A percentile compares a stretch with the other conserved stretches of the same genome.
Evolutionary conservation across 2,329 filamentous ascomycete species (phyloP).

Genomic region (Aureobasidium namibiae): DNA sequence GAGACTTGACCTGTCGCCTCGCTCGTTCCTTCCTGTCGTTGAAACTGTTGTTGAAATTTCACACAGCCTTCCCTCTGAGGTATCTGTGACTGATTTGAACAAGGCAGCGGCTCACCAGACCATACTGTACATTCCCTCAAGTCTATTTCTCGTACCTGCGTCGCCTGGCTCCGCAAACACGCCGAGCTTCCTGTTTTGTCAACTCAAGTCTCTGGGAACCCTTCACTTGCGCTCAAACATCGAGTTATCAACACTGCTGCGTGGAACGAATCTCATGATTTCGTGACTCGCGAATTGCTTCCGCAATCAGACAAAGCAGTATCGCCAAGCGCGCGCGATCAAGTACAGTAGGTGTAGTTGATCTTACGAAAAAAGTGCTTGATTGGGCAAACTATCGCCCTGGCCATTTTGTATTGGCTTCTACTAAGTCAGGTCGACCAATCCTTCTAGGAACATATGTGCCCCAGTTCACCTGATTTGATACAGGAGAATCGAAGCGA

Average conservation of each 20-base stretch:
- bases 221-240: too few species aligned
- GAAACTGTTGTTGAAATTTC: too few species aligned
- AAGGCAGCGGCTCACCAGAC: too few species aligned
- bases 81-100: too few species aligned
- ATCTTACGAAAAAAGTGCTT: not conserved
- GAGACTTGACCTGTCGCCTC: too few species aligned
- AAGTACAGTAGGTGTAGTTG: not conserved
- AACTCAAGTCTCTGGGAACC: too few species aligned
- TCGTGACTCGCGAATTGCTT: too few species aligned
- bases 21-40: too few species aligned
- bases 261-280: too few species aligned
- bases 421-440: not conserved
- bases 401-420: not conserved
- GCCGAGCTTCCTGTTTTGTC: not conserved
- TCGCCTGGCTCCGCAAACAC: not conserved
- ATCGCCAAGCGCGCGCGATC: not conserved
- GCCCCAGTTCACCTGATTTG: not conserved
- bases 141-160: not conserved
- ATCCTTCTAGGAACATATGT: not conserved
- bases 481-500: not conserved
- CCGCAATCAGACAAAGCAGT: not conserved
- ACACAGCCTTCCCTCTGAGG: too few species aligned
- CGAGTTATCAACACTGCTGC: not conserved
- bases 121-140: not conserved
- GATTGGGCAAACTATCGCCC: not conserved